phyloP scores from a whole-genome alignment of 1,284 basidiomycete species.

The Vanrija pseudolonga region DNA sequence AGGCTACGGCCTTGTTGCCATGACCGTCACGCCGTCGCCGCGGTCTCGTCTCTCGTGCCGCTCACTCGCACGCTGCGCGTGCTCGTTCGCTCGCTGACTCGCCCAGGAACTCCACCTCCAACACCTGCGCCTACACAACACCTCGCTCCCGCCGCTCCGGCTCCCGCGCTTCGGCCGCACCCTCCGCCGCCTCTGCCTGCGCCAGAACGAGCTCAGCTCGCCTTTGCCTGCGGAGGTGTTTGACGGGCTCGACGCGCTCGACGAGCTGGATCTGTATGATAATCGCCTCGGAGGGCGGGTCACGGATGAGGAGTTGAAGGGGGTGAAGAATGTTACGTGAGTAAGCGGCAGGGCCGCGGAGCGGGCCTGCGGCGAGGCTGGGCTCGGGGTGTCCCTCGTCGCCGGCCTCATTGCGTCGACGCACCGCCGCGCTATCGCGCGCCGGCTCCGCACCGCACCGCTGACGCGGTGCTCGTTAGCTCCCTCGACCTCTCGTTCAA shows the following conservation, averaged over 20 bases:
- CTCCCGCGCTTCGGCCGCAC: conserved; percentile 66
- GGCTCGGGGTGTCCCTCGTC: too few species aligned
- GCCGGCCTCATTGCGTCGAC: too few species aligned
- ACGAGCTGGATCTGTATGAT: conserved; percentile 93
- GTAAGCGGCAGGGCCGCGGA: conserved; percentile 47
- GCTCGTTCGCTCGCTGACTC: not conserved
- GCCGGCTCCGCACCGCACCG: too few species aligned
- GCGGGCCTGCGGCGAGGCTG: too few species aligned
- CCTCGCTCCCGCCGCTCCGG: conserved; percentile 56
- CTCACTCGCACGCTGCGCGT: too few species aligned
- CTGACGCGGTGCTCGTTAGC: conserved; percentile 50
- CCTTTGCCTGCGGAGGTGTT: conserved; percentile 67
- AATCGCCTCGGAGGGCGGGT: conserved; percentile 78
- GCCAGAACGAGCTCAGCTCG: conserved; percentile 77
- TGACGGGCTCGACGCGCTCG: conserved; percentile 62
- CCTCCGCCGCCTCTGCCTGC: conserved; percentile 74
- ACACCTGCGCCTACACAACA: conserved; percentile 67
- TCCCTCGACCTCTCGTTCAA: conserved; percentile 94
- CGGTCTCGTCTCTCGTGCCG: too few species aligned
- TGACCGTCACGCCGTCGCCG: too few species aligned
- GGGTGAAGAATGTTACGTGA: conserved; percentile 63
- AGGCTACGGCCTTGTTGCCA: too few species aligned
- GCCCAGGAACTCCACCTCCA: conserved; percentile 77
- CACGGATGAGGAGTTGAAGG: conserved; percentile 58
- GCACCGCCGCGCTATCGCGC: too few species aligned